A percentile compares a stretch with the other conserved stretches of the same genome.
Conservation (phyloP, 257 asterid genomes). For the Fraxinus excelsior region DNA sequence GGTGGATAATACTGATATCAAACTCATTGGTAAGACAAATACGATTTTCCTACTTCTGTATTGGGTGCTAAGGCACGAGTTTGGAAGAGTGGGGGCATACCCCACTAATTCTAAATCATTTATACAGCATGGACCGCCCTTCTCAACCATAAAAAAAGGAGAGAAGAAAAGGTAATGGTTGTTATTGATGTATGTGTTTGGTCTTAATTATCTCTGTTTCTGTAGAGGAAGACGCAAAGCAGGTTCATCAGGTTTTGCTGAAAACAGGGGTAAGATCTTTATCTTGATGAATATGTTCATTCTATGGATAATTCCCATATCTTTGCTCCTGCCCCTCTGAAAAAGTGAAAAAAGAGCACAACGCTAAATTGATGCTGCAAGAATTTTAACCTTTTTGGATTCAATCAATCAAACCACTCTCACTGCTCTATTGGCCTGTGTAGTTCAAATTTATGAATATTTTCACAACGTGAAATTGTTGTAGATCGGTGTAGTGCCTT, state of each 20-base stretch:
- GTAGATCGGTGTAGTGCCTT: too few relatives aligned
- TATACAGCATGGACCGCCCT: too few relatives aligned
- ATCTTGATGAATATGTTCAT: background rate
- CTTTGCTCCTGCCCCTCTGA: background rate
- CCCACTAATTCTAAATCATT: too few relatives aligned
- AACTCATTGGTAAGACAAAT: conserved; percentile 33
- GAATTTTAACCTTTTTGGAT: background rate
- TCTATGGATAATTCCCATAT: background rate
- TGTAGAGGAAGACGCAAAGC: background rate
- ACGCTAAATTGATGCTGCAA: background rate
- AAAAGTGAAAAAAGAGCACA: background rate
- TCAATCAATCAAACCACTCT: too few relatives aligned
- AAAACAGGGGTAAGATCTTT: background rate
- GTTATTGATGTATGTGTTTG: background rate
- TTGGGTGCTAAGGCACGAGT: too few relatives aligned
- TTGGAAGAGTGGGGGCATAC: too few relatives aligned
- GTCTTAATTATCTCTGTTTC: conserved; percentile 26
- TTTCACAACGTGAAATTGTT: too few relatives aligned
- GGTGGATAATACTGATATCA: conserved; percentile 31
- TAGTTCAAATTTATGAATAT: too few relatives aligned
- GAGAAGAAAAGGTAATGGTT: background rate
- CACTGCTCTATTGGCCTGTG: background rate
- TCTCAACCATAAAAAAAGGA: too few relatives aligned
- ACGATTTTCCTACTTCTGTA: background rate
- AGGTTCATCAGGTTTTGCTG: background rate